Base-by-base conservation (phyloP, 441 rosid genomes). In the Erysimum pusillum region DNA sequence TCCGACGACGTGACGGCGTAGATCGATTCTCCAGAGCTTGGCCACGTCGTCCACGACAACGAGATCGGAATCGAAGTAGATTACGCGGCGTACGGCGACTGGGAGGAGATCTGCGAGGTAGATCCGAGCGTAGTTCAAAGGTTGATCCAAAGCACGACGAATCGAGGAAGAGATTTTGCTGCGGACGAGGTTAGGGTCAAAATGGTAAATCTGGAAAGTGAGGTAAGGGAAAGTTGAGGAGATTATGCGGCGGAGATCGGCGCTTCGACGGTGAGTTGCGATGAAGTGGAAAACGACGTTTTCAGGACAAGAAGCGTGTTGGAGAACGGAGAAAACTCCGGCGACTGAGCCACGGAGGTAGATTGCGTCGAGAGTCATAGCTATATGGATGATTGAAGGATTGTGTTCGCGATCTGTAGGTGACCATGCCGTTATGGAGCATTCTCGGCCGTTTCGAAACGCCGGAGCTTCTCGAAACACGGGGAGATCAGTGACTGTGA, bases 41-140 rank as follows among this genome's bases (percentile, higher is more conserved):
- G 84, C 85, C 28, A 89, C 89, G 87, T 91, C 97, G 36, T 91
- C 97, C 2, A 91, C 93, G 7, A 91, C 83, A n/a, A 91, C 83
- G 5, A 91, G 88, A 70, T 91, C 97, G 6, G 94, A 89, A 65
- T 91, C 97, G 49, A 91, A 80, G 86, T 89, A 91, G 70, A 91
- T 81, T 12, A 89, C 81, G 57, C 97, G 85, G 38, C 79, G 73
- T 0, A 91, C 93, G 18, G 77, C 20, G 25, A 69, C 14, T 0
- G 91, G 90, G 14, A 91, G 75, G 51, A 89, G 87, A 80, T 91
- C 91, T 48, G 94, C 91, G 61, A 89, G 82, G 87, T 86, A 91
- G 76, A 88, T 88, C 63, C 97, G 81, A 0, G 93, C 97, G 82
- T 91, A 91, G 71, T 88, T 91, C 45, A 91, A 60, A 5, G 97